Evolutionary conservation across 2,329 filamentous ascomycete genomes (phyloP).

Genomic region (Aspergillus thermomutatus): DNA sequence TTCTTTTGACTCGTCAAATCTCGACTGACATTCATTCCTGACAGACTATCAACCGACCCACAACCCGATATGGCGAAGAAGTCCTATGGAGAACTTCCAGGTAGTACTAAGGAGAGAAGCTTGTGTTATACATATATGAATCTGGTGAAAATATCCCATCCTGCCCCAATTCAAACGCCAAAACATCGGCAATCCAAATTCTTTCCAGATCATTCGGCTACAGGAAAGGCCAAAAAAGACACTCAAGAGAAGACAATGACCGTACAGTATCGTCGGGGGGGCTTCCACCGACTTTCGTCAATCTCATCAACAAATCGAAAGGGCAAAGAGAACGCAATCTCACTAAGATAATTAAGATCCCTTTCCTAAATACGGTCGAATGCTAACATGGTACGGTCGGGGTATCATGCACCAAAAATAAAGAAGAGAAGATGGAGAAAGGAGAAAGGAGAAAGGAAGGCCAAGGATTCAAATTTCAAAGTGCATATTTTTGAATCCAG

Average conservation of each 20-base stretch:
- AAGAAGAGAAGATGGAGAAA: conserved; percentile 16
- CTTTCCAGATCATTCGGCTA: not conserved
- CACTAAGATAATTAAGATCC: not conserved
- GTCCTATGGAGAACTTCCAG: not conserved
- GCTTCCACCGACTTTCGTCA: not conserved
- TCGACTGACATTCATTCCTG: not conserved
- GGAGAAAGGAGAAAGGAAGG: not conserved
- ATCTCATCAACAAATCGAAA: not conserved
- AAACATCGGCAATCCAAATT: too few species aligned
- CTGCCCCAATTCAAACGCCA: too few species aligned
- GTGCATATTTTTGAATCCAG: not conserved
- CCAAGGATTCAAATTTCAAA: not conserved
- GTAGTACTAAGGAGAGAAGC: not conserved
- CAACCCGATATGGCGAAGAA: not conserved
- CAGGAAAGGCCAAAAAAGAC: too few species aligned
- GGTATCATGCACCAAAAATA: not conserved
- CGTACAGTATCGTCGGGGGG: too few species aligned
- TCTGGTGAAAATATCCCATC: not conserved
- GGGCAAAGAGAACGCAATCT: not conserved
- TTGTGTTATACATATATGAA: not conserved
- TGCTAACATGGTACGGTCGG: not conserved
- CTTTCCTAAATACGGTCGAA: not conserved
- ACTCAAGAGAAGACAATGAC: too few species aligned
- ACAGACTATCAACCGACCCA: not conserved
- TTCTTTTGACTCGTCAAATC: not conserved